A percentile compares a stretch with the other conserved stretches of the same genome.
Conservation (phyloP, 345 rosid species). For the Syzygium grande region DNA sequence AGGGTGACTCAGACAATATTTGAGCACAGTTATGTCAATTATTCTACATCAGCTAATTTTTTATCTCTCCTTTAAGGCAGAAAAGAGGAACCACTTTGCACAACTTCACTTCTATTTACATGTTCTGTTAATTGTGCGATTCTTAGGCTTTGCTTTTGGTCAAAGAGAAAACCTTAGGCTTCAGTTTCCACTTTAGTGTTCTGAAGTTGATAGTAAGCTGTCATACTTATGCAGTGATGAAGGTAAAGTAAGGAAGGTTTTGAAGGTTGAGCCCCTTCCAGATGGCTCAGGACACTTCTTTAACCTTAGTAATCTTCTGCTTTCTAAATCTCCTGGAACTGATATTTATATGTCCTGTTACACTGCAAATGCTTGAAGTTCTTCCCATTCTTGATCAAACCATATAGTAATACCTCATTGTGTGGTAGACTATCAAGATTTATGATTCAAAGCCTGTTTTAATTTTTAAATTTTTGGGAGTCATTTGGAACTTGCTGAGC, state of each 20-base stretch:
- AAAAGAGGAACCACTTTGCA: not conserved
- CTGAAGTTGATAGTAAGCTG: not conserved
- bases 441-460: not conserved
- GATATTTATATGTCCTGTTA: not conserved
- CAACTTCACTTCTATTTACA: not conserved
- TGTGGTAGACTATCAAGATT: not conserved
- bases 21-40: not conserved
- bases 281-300: conserved; percentile 95
- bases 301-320: conserved; percentile 64
- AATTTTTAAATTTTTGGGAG: not conserved
- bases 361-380: not conserved
- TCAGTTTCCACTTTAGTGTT: not conserved
- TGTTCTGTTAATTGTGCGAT: not conserved
- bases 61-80: not conserved
- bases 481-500: not conserved
- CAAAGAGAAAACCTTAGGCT: not conserved
- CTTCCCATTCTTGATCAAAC: not conserved
- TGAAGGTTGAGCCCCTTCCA: conserved; percentile 92
- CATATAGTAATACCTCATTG: not conserved
- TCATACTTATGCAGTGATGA: conserved; percentile 53
- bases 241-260: conserved; percentile 84
- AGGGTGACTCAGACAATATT: not conserved
- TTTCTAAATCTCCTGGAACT: not conserved
- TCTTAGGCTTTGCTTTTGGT: not conserved
- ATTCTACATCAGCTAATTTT: not conserved